These are phyloP conservation scores for Kwoniella dendrophila DNA, from an alignment of 768 basidiomycete species.

Conservation along the genomic window DNA sequence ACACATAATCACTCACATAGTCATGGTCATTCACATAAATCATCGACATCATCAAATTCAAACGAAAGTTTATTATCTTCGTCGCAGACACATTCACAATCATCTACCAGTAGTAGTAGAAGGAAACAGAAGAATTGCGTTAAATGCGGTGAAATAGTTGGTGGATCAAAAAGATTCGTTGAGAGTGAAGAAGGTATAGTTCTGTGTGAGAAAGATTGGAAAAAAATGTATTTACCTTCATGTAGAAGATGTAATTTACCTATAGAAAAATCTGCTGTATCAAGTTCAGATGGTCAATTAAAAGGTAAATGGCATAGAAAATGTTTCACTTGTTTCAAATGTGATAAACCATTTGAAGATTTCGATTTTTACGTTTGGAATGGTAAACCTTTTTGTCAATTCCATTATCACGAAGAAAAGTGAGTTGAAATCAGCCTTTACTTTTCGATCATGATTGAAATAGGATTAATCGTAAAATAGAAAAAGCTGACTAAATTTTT, in stretches of 20 bases:
- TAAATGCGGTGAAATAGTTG: conserved; percentile 69
- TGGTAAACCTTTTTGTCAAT: conserved; percentile 85
- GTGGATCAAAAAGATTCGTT: conserved; percentile 69
- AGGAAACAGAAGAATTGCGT: conserved; percentile 61
- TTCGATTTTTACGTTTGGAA: conserved; percentile 88
- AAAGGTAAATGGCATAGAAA: conserved; percentile 93
- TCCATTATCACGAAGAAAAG: conserved; percentile 91
- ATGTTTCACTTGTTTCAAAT: conserved; percentile 85
- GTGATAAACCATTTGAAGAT: conserved; percentile 87
- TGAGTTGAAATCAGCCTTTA: conserved; percentile 35
- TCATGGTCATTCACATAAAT: conserved; percentile 2
- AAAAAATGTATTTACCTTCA: conserved; percentile 92
- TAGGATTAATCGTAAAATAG: not conserved
- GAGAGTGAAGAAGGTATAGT: conserved; percentile 78
- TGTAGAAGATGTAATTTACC: conserved; percentile 83
- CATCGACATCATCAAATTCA: conserved; percentile 13
- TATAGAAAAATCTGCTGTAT: conserved; percentile 89
- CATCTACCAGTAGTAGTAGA: conserved; percentile 14
- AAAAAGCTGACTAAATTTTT: not conserved
- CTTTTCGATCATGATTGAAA: not conserved
- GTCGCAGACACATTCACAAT: not conserved
- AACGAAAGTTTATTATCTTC: too few species aligned
- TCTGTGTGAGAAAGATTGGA: conserved; percentile 90
- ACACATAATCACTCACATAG: conserved; percentile 7
- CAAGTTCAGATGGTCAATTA: conserved; percentile 86